Evolutionary conservation across 805 yeast species (phyloP), one percentile per base, ranked within the genome.

Genomic region (Candida xyloterini): DNA sequence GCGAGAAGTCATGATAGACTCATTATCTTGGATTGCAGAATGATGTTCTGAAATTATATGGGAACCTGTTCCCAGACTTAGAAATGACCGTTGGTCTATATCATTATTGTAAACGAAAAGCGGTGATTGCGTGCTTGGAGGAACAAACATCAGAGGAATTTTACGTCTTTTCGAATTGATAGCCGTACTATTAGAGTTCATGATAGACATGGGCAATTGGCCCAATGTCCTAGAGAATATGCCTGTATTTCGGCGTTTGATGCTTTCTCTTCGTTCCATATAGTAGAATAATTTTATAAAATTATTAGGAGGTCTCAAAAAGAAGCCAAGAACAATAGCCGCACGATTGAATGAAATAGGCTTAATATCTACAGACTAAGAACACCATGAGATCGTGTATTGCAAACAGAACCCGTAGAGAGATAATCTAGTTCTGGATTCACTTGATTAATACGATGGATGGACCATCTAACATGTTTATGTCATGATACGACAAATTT

Each of bases 51-150:
- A 49, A 4, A 51, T 57, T 15, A 52, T 25, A 28, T 56, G 60
- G 5, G 65, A 59, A 2, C 59, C 57, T 4, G 63, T 54, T 18
- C 63, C 52, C 20, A 64, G 48, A 28, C 67, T 62, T 21, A 63
- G 40, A 43, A 64, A 64, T 2, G 67, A 63, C 22, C 68, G 45
- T 37, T 58, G 63, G 36, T 64, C 68, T 20, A 40, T 47, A 20
- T 55, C 58, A 35, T 54, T 56, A 36, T 51, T 57, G 40, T 62
- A 63, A 9, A 63, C 55, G 44, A 63, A 63, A 26, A 62, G 46
- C 1, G 67, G 68, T 13, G 66, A 62, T 33, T 55, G 53, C 1
- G 66, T 63, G 40, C 67, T 60, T 4, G 67, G 68, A 1, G 67
- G 67, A 14, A 64, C 54, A 42, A 64, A 64, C 27, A 63, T 62